Conservation (phyloP, 371 early-diverging fungal species). For the Mucor irregularis region DNA sequence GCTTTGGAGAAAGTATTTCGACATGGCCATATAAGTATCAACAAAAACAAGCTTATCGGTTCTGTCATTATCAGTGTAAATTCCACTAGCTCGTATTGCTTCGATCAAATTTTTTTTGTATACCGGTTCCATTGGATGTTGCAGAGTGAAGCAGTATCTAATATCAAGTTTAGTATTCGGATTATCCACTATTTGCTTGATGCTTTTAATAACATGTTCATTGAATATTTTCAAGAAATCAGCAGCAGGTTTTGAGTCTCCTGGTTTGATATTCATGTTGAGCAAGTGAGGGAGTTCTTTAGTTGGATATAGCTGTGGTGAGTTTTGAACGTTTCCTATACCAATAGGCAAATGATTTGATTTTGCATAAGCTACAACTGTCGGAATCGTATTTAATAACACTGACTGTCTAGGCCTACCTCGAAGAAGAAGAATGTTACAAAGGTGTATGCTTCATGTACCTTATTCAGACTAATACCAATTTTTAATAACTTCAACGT, state of each 20-base stretch:
- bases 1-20: slow-evolving; percentile 6
- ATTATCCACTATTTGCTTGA: background rate
- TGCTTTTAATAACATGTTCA: background rate
- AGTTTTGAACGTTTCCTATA: slow-evolving; percentile 4
- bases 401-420: background rate
- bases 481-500: background rate
- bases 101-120: background rate
- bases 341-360: background rate
- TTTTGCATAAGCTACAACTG: background rate
- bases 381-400: background rate
- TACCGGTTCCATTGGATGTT: background rate
- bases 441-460: background rate
- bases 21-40: slow-evolving; percentile 7
- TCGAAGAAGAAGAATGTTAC: background rate
- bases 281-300: slow-evolving; percentile 1
- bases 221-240: background rate
- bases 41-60: slow-evolving; percentile 13
- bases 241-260: background rate
- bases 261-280: background rate
- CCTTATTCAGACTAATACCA: background rate
- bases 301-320: background rate
- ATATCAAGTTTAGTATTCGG: background rate
- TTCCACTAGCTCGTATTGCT: background rate
- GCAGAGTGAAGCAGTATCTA: slow-evolving; percentile 15
- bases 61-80: slow-evolving; percentile 3